These are phyloP conservation scores for Barnettozyma hawaiiensis DNA, from an alignment of 1,139 yeast species.

Conservation along the genomic window DNA sequence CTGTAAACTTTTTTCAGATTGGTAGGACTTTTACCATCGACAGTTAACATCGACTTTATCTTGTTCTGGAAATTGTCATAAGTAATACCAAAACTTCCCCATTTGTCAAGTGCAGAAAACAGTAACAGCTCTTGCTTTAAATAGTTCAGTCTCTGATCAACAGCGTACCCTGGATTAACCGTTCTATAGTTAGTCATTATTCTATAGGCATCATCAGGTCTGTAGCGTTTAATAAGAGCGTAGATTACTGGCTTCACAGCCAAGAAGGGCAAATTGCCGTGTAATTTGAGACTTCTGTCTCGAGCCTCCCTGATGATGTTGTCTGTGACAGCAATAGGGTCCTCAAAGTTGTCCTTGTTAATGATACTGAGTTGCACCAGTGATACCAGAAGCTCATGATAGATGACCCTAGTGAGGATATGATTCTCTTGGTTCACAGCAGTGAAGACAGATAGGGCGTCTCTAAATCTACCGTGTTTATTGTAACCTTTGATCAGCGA, in stretches of 20 bases:
- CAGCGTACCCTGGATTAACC: slow-evolving; percentile 21
- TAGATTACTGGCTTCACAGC: slow-evolving; percentile 32
- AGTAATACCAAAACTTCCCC: slow-evolving; percentile 30
- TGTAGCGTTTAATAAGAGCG: slow-evolving; percentile 25
- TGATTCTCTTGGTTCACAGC: slow-evolving; percentile 35
- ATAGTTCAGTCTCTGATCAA: slow-evolving; percentile 25
- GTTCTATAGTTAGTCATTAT: slow-evolving; percentile 28
- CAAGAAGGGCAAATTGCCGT: slow-evolving; percentile 28
- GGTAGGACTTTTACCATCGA: slow-evolving; percentile 28
- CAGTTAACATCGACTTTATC: slow-evolving; percentile 21
- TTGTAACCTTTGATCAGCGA: slow-evolving; percentile 18
- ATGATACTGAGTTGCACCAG: slow-evolving; percentile 36
- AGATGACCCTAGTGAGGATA: slow-evolving; percentile 34
- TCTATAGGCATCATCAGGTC: slow-evolving; percentile 29
- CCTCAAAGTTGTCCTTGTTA: slow-evolving; percentile 24
- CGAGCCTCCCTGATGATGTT: slow-evolving; percentile 27
- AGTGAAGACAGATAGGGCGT: slow-evolving; percentile 32
- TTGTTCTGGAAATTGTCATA: slow-evolving; percentile 27
- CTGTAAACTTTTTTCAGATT: slow-evolving; percentile 20
- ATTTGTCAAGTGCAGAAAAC: slow-evolving; percentile 28
- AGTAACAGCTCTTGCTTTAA: slow-evolving; percentile 30
- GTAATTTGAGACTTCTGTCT: slow-evolving; percentile 21
- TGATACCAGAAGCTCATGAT: slow-evolving; percentile 39
- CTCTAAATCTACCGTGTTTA: slow-evolving; percentile 22
- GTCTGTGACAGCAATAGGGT: slow-evolving; percentile 28